phyloP scores from a whole-genome alignment of 306 rosid species.

The Inga oerstediana region DNA sequence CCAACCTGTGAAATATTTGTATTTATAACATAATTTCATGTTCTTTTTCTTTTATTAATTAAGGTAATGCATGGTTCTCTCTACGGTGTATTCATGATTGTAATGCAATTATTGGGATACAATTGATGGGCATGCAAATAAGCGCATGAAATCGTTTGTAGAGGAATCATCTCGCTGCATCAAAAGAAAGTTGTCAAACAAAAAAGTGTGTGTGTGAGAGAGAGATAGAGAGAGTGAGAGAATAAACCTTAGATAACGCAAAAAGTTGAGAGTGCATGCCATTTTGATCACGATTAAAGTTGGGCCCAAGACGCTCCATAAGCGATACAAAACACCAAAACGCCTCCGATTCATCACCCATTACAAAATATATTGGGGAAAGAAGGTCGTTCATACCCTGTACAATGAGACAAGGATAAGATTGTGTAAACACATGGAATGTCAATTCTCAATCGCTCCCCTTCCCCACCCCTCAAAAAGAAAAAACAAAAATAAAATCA shows the following conservation, averaged over 20 bases:
- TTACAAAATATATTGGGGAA: conserved; percentile 85
- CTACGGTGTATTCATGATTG: background rate
- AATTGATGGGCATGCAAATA: background rate
- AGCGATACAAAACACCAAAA: conserved; percentile 98
- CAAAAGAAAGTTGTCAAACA: background rate
- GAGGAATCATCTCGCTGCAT: background rate
- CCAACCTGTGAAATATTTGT: background rate
- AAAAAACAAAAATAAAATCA: background rate
- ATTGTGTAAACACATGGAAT: conserved; percentile 10
- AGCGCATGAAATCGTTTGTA: background rate
- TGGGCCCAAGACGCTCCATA: conserved; percentile 97
- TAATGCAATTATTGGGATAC: background rate
- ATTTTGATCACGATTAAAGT: conserved; percentile 96
- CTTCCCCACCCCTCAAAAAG: background rate
- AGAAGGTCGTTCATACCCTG: conserved; percentile 99
- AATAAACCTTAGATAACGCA: conserved; percentile 90
- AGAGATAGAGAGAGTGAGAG: conserved; percentile 31
- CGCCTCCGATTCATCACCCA: conserved; percentile 88
- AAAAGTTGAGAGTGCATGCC: conserved; percentile 99
- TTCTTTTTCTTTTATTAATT: background rate
- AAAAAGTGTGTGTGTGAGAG: background rate
- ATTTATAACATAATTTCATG: background rate
- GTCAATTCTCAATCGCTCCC: background rate
- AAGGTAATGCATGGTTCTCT: background rate
- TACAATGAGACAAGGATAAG: conserved; percentile 29